A percentile compares a stretch with the other conserved stretches of the same genome.
phyloP scores from a whole-genome alignment of 148 eudicot genomes.

The Polygonum aviculare region DNA sequence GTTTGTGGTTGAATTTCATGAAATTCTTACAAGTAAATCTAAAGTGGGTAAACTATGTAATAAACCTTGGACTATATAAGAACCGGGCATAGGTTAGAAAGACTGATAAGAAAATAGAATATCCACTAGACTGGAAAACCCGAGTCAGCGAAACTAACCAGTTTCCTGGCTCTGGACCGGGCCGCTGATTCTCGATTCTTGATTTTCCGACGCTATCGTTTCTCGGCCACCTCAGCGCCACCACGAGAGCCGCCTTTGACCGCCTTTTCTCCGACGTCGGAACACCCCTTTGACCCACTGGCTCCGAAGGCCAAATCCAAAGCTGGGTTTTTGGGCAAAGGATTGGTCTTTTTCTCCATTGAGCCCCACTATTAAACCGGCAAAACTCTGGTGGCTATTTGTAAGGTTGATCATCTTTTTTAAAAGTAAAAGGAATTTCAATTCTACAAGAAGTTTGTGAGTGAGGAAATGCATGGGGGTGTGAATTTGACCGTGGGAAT shows the following conservation, averaged over 20 bases:
- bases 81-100: too few relatives aligned
- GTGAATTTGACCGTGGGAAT: not conserved
- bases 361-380: not conserved
- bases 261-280: not conserved
- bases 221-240: not conserved
- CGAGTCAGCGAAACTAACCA: not conserved
- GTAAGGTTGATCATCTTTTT: not conserved
- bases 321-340: not conserved
- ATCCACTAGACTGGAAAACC: too few relatives aligned
- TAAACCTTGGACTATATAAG: too few relatives aligned
- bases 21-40: not conserved
- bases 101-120: too few relatives aligned
- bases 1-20: not conserved
- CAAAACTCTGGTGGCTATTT: not conserved
- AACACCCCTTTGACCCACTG: not conserved
- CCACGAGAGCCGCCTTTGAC: not conserved
- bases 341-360: not conserved
- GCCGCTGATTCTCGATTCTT: conserved; percentile 13
- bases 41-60: too few relatives aligned
- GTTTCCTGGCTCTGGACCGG: not conserved
- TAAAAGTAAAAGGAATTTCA: not conserved
- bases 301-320: not conserved
- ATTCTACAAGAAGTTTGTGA: not conserved
- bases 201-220: not conserved
- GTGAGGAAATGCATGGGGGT: not conserved